Evolutionary conservation across 805 yeast species (phyloP).

Genomic region (Suhomyces sp.): DNA sequence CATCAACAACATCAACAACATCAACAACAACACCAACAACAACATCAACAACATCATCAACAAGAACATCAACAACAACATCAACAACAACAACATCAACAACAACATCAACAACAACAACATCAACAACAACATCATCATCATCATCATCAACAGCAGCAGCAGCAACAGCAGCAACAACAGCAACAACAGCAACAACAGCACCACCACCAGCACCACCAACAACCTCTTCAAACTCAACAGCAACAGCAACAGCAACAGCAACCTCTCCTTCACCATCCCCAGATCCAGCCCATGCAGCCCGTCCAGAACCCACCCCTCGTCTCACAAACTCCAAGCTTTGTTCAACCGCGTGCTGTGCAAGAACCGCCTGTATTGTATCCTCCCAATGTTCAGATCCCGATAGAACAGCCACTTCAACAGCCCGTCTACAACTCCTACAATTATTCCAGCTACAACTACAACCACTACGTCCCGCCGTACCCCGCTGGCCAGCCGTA

Average conservation of each 20-base stretch:
- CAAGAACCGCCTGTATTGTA: neutral
- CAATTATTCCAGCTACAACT: neutral
- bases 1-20: conserved; percentile 4
- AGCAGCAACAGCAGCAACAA: conserved; percentile 4
- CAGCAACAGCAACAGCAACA: conserved; percentile 4
- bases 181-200: conserved; percentile 3
- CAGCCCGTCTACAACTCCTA: neutral
- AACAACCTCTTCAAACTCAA: neutral
- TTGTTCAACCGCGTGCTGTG: neutral
- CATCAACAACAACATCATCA: conserved; percentile 1
- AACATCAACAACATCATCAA: conserved; percentile 2
- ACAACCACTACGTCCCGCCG: conserved; percentile 1
- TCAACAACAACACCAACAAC: conserved; percentile 3
- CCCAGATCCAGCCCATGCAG: conserved; percentile 3
- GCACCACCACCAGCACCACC: too few relatives aligned
- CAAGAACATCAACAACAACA: conserved; percentile 3
- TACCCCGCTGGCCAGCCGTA: neutral
- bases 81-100: conserved; percentile 4
- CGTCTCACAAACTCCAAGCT: neutral
- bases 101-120: conserved; percentile 2
- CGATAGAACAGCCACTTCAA: conserved; percentile 6
- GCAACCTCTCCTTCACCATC: conserved; percentile 4
- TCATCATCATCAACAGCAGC: too few relatives aligned
- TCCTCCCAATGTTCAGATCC: conserved; percentile 2
- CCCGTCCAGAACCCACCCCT: conserved; percentile 4